These are phyloP conservation scores for Arachis hypogaea DNA, from an alignment of 306 rosid genomes.

Conservation along the genomic window DNA sequence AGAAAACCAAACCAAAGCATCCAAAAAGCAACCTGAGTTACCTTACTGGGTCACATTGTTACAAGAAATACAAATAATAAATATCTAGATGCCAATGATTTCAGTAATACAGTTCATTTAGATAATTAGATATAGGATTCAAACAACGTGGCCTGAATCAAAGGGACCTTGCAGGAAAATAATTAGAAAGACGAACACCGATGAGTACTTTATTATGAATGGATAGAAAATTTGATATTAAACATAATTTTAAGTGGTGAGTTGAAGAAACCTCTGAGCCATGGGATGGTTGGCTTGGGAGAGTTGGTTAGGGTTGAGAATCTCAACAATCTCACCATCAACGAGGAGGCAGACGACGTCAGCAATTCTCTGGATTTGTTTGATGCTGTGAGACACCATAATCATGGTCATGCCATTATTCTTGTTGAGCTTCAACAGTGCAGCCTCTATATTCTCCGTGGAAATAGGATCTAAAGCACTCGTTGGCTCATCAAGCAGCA, in stretches of 20 bases:
- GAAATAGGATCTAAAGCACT: conserved; percentile 96
- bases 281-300: conserved; percentile 83
- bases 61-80: too few relatives aligned
- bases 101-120: too few relatives aligned
- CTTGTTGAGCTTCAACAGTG: conserved; percentile 75
- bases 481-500: conserved; percentile 90
- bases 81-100: too few relatives aligned
- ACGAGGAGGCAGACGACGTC: conserved; percentile 84
- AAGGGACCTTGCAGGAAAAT: too few relatives aligned
- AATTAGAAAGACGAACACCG: too few relatives aligned
- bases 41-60: too few relatives aligned
- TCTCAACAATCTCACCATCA: conserved; percentile 79
- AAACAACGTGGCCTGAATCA: too few relatives aligned
- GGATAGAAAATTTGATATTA: too few relatives aligned
- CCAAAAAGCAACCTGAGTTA: too few relatives aligned
- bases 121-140: too few relatives aligned
- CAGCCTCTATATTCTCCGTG: conserved; percentile 83
- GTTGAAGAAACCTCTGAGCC: conserved; percentile 83
- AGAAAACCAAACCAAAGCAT: too few relatives aligned
- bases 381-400: conserved; percentile 90
- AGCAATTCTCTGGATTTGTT: conserved; percentile 87
- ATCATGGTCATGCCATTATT: conserved; percentile 69
- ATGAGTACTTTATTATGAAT: too few relatives aligned
- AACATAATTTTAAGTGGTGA: conserved; percentile 51
- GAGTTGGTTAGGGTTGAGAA: conserved; percentile 63